Percentiles rank a stretch among this genome's conserved stretches.
Conservation (phyloP, 2,329 filamentous ascomycete species). For the Alternaria arborescens region DNA sequence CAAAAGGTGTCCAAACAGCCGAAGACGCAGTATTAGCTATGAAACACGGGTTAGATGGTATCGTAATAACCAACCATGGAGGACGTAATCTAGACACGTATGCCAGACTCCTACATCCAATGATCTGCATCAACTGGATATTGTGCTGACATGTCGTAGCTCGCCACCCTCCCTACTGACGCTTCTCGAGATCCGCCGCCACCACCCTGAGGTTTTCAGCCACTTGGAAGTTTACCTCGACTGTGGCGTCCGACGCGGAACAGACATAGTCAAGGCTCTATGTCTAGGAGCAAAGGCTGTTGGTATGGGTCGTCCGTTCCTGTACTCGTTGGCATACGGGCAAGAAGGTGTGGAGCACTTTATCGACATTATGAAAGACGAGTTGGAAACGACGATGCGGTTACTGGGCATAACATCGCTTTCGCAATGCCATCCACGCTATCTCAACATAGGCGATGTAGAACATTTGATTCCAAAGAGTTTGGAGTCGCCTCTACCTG, state of each 20-base stretch:
- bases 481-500: background rate
- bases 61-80: background rate
- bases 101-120: background rate
- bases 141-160: background rate
- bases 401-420: conserved; percentile 68
- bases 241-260: conserved; percentile 70
- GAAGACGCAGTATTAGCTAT: background rate
- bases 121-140: background rate
- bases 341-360: conserved; percentile 57
- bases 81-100: background rate
- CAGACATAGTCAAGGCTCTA: conserved; percentile 63
- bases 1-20: background rate
- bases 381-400: conserved; percentile 59
- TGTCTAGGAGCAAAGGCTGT: conserved; percentile 65
- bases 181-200: conserved; percentile 69
- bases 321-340: conserved; percentile 70
- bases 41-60: conserved; percentile 14
- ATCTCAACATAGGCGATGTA: conserved; percentile 58
- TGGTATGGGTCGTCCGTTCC: conserved; percentile 68
- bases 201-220: conserved; percentile 68
- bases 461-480: conserved; percentile 24
- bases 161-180: conserved; percentile 59
- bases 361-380: conserved; percentile 32
- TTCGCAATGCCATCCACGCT: conserved; percentile 64
- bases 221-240: conserved; percentile 70